Evolutionary conservation across 2,329 filamentous ascomycete genomes (phyloP), one percentile per base, ranked within the genome.

Genomic region (Hypomyces rosellus): DNA sequence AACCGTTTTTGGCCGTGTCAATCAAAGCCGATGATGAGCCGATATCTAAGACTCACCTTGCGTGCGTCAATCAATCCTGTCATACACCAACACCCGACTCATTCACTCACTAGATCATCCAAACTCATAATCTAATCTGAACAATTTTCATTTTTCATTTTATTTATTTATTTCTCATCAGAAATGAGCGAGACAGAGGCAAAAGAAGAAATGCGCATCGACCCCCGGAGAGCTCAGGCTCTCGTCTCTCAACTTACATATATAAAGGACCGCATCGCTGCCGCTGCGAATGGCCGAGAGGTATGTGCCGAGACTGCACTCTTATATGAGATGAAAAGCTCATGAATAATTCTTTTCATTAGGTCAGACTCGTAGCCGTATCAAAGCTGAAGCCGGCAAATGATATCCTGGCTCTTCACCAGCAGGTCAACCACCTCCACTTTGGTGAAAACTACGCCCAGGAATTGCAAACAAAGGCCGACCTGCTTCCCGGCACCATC

Each of bases 381-480:
- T 96, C 91, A 38, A 99, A 99, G 70, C 78, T 96, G 58, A 97
- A 99, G 72, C 92, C 93, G 13, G 89, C 85, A 52, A 88, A 88
- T 61, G 93, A 99, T 67, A 87, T 99, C 61, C 77, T 95, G 49
- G 86, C 90, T 30, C 80, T 99, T 1, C 86, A 95, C 71, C 75
- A 80, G 60, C 38, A 40, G 69, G 75, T 0, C 74, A 77, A 1
- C 67, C 72, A 30, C 68, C 72, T 1, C 88, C 91, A 99, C 71
- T 97, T 97, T 67, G 93, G 93, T 61, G 93, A 99, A 72, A 99
- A 99, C 74, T 99, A 99, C 72, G 78, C 86, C 4, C 88, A 92
- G 69, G 93, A 99, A 69, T 80, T 99, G 48, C 77, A 79, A 52
- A 86, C 95, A 66, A 99, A 99, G 69, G 86, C 89, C 1, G 78